Base-by-base conservation (phyloP, 129 eudicot genomes). In the Daucus carota region DNA sequence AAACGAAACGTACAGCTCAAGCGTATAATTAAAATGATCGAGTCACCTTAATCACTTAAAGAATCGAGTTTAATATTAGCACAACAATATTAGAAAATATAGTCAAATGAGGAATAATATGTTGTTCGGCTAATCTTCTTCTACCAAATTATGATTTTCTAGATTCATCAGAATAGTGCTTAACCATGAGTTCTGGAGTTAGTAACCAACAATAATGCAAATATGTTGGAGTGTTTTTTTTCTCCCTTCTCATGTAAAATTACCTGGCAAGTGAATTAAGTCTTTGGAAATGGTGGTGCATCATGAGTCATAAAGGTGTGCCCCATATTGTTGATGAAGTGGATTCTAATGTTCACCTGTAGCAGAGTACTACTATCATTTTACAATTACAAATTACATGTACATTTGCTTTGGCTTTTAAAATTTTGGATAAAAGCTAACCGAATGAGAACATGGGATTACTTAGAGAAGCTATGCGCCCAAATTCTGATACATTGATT, bases 281-380 rank as follows among this genome's bases (percentile, higher is more conserved):
- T 50, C 78, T 31, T 83, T 72, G 86, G 80, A 71, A 79, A 78
- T 78, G 81, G 86, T 78, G 85, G 80, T 67, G 86, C 80, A 65
- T 79, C 76, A 79, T 79, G 86, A 79, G 72, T 75, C 76, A 80
- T 46, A 83, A 83, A 78, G 77, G 83, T 17, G 75, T 41, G 76
- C 42, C 76, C 77, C 73, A 75, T 73, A 44, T 42, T 6, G 9
- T 77, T 12, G 16, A 72, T 54, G 31, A 31, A 40, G 70, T 67
- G 42, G 75, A 48, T 29, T 44, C 75, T 48, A 74, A 31, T 69
- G 81, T 41, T 69, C 75, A 69, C 36, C 28, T 33, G 26, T 2
- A n/a, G n/a, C n/a, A n/a, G n/a, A n/a, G n/a, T n/a, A n/a, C n/a
- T n/a, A n/a, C 5, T 36, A 36, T 36, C 40, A 36, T 36, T 36